phyloP scores from a whole-genome alignment of 2,329 filamentous ascomycete genomes.

The Ascosphaera apis region DNA sequence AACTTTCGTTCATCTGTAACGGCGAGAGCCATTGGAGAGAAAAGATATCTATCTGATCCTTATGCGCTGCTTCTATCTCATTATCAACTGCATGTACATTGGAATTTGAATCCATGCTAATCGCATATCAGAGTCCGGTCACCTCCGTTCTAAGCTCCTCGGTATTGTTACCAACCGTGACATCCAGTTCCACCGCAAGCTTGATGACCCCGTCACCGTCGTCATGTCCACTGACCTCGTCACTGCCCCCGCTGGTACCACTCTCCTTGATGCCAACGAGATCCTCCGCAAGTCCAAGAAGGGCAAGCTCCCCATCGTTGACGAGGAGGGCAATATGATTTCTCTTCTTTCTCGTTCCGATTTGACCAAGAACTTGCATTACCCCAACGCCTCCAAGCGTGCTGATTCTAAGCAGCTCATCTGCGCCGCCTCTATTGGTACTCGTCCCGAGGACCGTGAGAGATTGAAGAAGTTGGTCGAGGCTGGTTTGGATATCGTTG shows the following conservation, averaged over 20 bases:
- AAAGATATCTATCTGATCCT: constrained; percentile 28
- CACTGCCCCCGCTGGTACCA: constrained; percentile 65
- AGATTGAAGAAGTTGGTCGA: constrained; percentile 75
- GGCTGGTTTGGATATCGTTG: constrained; percentile 81
- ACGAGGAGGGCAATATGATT: constrained; percentile 60
- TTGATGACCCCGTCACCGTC: constrained; percentile 48
- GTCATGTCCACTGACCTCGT: constrained; percentile 94
- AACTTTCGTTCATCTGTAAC: constrained; percentile 99
- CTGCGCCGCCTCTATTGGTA: constrained; percentile 85
- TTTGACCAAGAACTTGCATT: constrained; percentile 96
- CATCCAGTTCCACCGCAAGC: constrained; percentile 79
- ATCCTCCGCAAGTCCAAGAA: constrained; percentile 93
- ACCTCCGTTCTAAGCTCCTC: constrained; percentile 81
- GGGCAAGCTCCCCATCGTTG: constrained; percentile 87
- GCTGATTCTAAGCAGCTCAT: constrained; percentile 95
- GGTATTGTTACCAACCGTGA: constrained; percentile 97
- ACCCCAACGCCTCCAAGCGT: constrained; percentile 86
- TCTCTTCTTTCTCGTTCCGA: constrained; percentile 88
- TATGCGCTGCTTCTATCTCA: not conserved
- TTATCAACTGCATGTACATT: not conserved
- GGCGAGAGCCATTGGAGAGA: constrained; percentile 70
- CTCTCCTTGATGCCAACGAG: constrained; percentile 68
- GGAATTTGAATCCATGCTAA: too few relatives aligned
- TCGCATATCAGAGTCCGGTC: constrained; percentile 48
- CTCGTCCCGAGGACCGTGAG: constrained; percentile 73